phyloP scores from a whole-genome alignment of 2,329 filamentous ascomycete species.

The Talaromyces sp. region DNA sequence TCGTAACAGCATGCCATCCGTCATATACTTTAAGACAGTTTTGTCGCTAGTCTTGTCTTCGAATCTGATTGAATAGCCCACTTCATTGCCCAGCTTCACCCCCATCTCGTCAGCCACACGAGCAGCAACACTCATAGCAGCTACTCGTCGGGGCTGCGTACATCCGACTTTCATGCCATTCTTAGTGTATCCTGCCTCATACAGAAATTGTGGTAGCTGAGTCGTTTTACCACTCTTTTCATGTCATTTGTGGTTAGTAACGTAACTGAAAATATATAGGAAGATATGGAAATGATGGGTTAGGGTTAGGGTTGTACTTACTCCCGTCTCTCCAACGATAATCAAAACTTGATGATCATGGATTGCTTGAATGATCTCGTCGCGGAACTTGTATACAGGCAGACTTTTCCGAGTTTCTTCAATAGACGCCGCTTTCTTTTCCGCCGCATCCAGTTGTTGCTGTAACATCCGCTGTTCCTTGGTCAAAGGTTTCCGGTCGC shows the following conservation, averaged over 20 bases:
- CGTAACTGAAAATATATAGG: background rate
- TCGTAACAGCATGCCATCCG: conserved; percentile 88
- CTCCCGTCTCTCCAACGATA: conserved; percentile 87
- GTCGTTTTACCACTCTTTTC: conserved; percentile 79
- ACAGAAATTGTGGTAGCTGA: conserved; percentile 87
- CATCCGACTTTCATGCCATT: conserved; percentile 81
- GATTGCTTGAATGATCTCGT: conserved; percentile 83
- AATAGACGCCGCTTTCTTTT: conserved; percentile 82
- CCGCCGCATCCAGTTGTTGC: conserved; percentile 80
- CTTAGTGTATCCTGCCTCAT: conserved; percentile 87
- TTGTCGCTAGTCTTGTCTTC: conserved; percentile 90
- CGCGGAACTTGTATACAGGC: conserved; percentile 83
- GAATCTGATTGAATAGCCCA: conserved; percentile 92
- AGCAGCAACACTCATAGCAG: conserved; percentile 95
- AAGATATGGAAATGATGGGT: background rate
- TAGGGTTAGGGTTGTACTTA: background rate
- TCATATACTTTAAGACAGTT: conserved; percentile 93
- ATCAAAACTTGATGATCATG: conserved; percentile 82
- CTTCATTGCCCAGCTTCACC: conserved; percentile 82
- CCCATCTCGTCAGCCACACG: conserved; percentile 94
- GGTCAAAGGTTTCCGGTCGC: conserved; percentile 67
- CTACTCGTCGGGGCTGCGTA: conserved; percentile 91
- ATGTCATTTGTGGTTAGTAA: background rate
- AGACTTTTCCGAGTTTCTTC: conserved; percentile 87
- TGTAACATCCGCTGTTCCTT: conserved; percentile 76